A percentile compares a stretch with the other conserved stretches of the same genome.
Conservation (phyloP, 805 yeast species). For the Jamesozyma lodderae region DNA sequence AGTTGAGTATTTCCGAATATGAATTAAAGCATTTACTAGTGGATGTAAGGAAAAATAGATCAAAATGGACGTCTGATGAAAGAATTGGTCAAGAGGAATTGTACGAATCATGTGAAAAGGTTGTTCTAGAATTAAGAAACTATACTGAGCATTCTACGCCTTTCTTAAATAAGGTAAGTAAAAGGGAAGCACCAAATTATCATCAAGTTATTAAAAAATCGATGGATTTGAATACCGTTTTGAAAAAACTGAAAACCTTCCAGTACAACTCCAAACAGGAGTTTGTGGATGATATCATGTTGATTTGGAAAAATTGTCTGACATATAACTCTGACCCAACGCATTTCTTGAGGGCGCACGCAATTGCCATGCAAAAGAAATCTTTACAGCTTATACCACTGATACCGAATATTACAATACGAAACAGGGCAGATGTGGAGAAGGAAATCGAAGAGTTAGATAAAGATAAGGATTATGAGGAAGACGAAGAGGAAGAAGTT, state of each 20-base stretch:
- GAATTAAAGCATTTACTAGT: constrained; percentile 77
- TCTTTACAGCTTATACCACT: constrained; percentile 66
- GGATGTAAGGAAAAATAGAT: constrained; percentile 90
- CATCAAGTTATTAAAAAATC: constrained; percentile 83
- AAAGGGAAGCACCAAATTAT: constrained; percentile 96
- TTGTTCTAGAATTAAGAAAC: constrained; percentile 78
- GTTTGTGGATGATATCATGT: constrained; percentile 90
- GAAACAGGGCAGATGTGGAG: constrained; percentile 66
- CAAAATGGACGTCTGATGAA: constrained; percentile 97
- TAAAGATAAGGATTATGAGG: constrained; percentile 32
- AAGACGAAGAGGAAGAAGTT: constrained; percentile 27
- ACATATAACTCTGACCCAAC: constrained; percentile 91
- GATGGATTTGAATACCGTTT: constrained; percentile 92
- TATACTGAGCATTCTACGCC: constrained; percentile 96
- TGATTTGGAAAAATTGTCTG: constrained; percentile 92
- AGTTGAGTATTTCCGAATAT: constrained; percentile 61
- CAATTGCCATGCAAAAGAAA: constrained; percentile 91
- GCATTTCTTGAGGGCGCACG: constrained; percentile 85
- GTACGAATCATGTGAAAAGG: constrained; percentile 95
- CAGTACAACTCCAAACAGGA: constrained; percentile 79
- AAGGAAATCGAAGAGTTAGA: constrained; percentile 45
- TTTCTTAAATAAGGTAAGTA: constrained; percentile 88
- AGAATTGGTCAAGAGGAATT: constrained; percentile 94
- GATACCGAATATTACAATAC: constrained; percentile 79
- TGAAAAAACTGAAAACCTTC: constrained; percentile 75